Conservation (phyloP, 2,329 filamentous ascomycete species). For the Scedosporium apiospermum region DNA sequence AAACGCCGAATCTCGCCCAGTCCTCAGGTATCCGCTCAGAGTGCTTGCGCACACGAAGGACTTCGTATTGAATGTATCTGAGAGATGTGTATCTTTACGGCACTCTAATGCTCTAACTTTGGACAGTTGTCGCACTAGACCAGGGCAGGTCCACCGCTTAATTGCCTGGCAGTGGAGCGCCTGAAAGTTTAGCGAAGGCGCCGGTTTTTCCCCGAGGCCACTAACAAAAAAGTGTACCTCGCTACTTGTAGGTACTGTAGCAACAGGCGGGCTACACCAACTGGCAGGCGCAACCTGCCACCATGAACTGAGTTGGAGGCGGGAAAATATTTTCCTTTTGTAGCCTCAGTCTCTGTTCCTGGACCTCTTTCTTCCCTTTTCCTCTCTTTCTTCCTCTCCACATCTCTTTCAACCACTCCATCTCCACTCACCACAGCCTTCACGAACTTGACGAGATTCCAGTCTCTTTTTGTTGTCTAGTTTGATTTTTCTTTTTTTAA, state of each 20-base stretch:
- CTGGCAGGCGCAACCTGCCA: not conserved
- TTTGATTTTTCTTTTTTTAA: not conserved
- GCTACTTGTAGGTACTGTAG: not conserved
- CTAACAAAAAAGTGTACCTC: not conserved
- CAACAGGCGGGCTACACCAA: not conserved
- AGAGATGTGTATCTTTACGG: no score
- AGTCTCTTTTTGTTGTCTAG: constrained; percentile 4
- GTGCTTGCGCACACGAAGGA: not conserved
- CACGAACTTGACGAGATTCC: not conserved
- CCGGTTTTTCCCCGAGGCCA: not conserved
- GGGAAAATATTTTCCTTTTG: not conserved
- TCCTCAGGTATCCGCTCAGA: not conserved
- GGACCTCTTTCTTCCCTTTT: constrained; percentile 13
- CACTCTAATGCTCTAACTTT: no score
- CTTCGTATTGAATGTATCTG: not conserved
- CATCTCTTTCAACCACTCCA: not conserved
- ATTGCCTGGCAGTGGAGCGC: no score
- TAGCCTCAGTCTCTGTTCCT: constrained; percentile 11
- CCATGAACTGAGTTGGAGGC: not conserved
- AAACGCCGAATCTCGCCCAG: not conserved
- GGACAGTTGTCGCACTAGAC: no score
- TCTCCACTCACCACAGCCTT: not conserved
- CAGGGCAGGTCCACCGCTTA: no score
- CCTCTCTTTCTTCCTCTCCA: constrained; percentile 9
- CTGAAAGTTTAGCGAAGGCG: not conserved